Evolutionary conservation across 2,329 filamentous ascomycete species (phyloP), one percentile per base, ranked within the genome.

Genomic region (Thyridium curvatum): DNA sequence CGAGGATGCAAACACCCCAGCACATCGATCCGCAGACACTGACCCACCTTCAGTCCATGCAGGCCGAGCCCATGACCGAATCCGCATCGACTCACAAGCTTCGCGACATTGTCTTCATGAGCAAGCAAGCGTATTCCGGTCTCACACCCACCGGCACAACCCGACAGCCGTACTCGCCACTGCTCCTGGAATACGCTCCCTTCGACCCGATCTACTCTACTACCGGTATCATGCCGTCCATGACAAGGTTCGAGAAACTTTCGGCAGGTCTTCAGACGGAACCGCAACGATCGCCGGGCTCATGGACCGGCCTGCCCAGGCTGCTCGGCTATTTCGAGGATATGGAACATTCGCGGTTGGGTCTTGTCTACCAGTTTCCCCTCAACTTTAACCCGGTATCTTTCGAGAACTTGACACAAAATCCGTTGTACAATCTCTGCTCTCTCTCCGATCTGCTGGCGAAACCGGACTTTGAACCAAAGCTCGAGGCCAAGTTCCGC

Each of bases 271-370:
- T 83, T 12, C 77, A 72, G 51, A 66, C 69, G 16, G 70, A 74
- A 39, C 65, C 72, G 0, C 71, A 71, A 33, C 64, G 68, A 15
- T 66, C 68, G 2, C 69, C 63, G 6, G 69, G 63, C 17, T 71
- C 80, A 2, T 84, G 72, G 68, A 80, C 73, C 54, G 69, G 85
- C 46, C 52, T 82, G 9, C 75, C 79, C 13, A 69, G 73, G 16
- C 62, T 84, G 33, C 60, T 83, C 12, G 79, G 77, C 3, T 90
- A 87, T 52, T 88, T 87, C 50, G 84, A 90, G 54, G 85, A 90
- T 50, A 70, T 83, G 38, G 73, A 77, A 14, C 68, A 77, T 38
- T 80, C 85, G 1, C 73, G 86, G 9, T 76, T 88, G 39, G 86
- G 85, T 5, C 67, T 91, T 10, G 73, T 91, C 10, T 91, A 87